phyloP scores from a whole-genome alignment of 805 yeast genomes.

The Candida cerambycidarum region DNA sequence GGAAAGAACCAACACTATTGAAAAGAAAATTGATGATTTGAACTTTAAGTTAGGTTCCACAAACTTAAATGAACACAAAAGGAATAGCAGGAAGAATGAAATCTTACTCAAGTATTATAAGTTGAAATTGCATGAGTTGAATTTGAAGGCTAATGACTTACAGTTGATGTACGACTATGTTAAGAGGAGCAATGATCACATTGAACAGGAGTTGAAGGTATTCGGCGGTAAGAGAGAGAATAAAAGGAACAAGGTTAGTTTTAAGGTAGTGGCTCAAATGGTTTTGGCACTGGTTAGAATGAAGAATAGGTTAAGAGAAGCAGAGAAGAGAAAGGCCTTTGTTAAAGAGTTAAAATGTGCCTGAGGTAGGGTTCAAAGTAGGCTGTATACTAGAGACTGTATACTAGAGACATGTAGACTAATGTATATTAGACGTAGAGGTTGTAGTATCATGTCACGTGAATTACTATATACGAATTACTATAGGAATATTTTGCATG shows the following conservation, averaged over 20 bases:
- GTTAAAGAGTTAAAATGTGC: slow-evolving; percentile 20
- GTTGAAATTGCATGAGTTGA: slow-evolving; percentile 47
- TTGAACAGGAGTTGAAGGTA: slow-evolving; percentile 25
- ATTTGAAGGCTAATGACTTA: slow-evolving; percentile 33
- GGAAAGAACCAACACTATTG: background rate
- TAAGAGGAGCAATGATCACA: slow-evolving; percentile 24
- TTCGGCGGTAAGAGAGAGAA: slow-evolving; percentile 33
- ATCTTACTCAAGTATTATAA: slow-evolving; percentile 46
- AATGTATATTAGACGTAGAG: background rate
- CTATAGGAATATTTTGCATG: no score
- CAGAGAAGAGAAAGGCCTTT: slow-evolving; percentile 22
- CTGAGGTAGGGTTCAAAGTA: slow-evolving; percentile 22
- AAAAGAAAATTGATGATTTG: slow-evolving; percentile 29
- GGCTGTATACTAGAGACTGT: background rate
- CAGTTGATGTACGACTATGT: slow-evolving; percentile 34
- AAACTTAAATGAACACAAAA: slow-evolving; percentile 13
- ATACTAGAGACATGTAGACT: slow-evolving; percentile 4
- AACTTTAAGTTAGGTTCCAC: slow-evolving; percentile 22
- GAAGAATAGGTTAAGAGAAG: slow-evolving; percentile 27
- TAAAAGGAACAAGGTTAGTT: slow-evolving; percentile 20
- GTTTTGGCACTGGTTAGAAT: slow-evolving; percentile 38
- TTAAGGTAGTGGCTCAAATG: slow-evolving; percentile 34
- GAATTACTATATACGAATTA: no score
- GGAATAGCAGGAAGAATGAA: slow-evolving; percentile 16
- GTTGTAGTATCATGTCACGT: no score